Percentiles rank a stretch among this genome's conserved stretches.
Evolutionary conservation across 805 yeast genomes (phyloP).

Genomic region (Candida tallmaniae): DNA sequence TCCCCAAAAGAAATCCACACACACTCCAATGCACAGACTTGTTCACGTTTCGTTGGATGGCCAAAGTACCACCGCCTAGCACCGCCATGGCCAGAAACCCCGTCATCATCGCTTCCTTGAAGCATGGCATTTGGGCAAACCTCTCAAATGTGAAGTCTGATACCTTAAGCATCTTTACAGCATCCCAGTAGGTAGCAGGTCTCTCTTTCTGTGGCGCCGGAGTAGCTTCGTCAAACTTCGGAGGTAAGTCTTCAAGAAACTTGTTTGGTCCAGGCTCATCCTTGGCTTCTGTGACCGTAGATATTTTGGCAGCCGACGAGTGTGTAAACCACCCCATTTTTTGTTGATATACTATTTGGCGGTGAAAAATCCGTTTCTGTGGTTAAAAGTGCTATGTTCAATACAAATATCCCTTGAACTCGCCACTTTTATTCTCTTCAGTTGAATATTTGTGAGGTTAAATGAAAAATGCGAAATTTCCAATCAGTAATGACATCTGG

Average conservation of each 20-base stretch:
- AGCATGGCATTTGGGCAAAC: constrained; percentile 64
- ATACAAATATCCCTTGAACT: too few relatives aligned
- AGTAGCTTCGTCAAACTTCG: constrained; percentile 41
- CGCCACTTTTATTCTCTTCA: too few relatives aligned
- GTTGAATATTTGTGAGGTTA: too few relatives aligned
- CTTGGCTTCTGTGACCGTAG: constrained; percentile 27
- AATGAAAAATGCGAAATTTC: too few relatives aligned
- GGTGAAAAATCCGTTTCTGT: too few relatives aligned
- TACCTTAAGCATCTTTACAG: constrained; percentile 37
- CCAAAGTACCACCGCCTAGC: constrained; percentile 59
- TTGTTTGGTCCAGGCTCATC: constrained; percentile 17
- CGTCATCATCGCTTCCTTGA: constrained; percentile 71
- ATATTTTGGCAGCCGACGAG: constrained; percentile 30
- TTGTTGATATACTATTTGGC: too few relatives aligned
- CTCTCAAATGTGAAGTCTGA: constrained; percentile 51
- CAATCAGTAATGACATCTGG: too few relatives aligned
- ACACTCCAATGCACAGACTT: constrained; percentile 78
- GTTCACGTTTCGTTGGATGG: constrained; percentile 58
- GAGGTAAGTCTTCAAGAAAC: constrained; percentile 49
- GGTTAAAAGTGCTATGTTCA: too few relatives aligned
- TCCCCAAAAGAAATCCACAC: constrained; percentile 75
- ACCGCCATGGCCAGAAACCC: constrained; percentile 74
- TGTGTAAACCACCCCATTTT: constrained; percentile 43
- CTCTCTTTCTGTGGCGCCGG: not conserved
- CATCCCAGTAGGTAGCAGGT: constrained; percentile 21